Evolutionary conservation across 2,329 filamentous ascomycete genomes (phyloP).

Genomic region (Colletotrichum coccodes): DNA sequence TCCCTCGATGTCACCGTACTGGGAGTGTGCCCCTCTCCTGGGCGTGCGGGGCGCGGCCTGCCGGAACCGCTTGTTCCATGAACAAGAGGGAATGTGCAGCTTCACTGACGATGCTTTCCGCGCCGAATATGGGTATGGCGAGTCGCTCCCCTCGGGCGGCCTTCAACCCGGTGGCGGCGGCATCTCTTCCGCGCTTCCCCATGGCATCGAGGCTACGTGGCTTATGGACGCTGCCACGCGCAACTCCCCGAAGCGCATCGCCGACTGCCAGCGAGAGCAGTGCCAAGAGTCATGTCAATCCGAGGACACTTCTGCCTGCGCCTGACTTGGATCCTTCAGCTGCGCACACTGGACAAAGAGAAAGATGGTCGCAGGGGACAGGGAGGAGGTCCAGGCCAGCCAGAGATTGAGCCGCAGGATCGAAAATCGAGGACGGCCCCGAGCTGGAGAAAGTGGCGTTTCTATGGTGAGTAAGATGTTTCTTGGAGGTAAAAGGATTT

Average conservation of each 20-base stretch:
- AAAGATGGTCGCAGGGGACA: too few species aligned
- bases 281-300: not conserved
- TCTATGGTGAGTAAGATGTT: not conserved
- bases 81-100: not conserved
- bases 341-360: too few species aligned
- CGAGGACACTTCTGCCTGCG: too few species aligned
- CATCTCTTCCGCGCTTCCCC: not conserved
- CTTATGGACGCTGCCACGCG: not conserved
- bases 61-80: not conserved
- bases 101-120: not conserved
- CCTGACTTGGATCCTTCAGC: too few species aligned
- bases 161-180: not conserved
- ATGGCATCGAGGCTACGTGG: not conserved
- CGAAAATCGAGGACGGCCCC: not conserved
- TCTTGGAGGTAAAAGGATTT: not conserved
- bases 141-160: not conserved
- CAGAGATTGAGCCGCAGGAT: too few species aligned
- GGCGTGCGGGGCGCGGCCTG: not conserved
- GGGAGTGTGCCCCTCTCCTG: not conserved
- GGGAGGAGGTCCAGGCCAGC: too few species aligned
- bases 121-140: not conserved
- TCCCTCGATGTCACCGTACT: not conserved
- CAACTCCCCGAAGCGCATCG: not conserved
- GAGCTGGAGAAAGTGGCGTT: not conserved
- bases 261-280: not conserved